Evolutionary conservation across 768 basidiomycete genomes (phyloP), one percentile per base, ranked within the genome.

Genomic region (Russula vinacea): DNA sequence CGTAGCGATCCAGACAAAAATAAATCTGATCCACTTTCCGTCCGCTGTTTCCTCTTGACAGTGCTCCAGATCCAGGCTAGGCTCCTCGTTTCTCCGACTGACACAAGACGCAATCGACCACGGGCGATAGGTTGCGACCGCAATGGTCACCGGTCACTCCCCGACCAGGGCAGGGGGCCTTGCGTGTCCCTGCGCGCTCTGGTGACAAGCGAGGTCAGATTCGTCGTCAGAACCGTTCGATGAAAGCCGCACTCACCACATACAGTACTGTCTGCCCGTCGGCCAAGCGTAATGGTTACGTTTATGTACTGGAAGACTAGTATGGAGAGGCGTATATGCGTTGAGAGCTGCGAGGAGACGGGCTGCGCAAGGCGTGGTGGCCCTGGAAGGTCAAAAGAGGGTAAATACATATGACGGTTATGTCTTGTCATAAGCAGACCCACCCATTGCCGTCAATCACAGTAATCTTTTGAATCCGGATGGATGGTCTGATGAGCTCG

Each of bases 171-270:
- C n/a, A 14, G 13, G 56, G 19, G 4, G 17, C 45, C n/a, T 33
- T 57, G 56, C 16, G 11, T 22, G 42, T 35, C 22, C 47, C 5
- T 5, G 17, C 19, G 19, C 50, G 11, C 57, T 17, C 24, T 60
- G 58, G 52, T 60, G 37, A 52, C 24, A 39, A 33, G 59, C 51
- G 10, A 53, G n/a, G 39, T n/a, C 50, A 39, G 26, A 53, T 22
- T 44, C 56, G 32, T 44, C 44, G 32, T 45, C 47, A 59, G 45
- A 59, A 50, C 47, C 13, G 2, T 50, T 49, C 47, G 19, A 50
- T 59, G 39, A 59, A 22, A 19, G 47, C 58, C 58, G 47, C 58
- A 50, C 35, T 59, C 47, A 17, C 37, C 33, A 59, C 58, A 49
- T 26, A 50, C 33, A 22, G 33, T 14, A 22, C n/a, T 32, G n/a